These are phyloP conservation scores for Pleurotus ostreatus DNA, from an alignment of 768 basidiomycete species.

Conservation along the genomic window DNA sequence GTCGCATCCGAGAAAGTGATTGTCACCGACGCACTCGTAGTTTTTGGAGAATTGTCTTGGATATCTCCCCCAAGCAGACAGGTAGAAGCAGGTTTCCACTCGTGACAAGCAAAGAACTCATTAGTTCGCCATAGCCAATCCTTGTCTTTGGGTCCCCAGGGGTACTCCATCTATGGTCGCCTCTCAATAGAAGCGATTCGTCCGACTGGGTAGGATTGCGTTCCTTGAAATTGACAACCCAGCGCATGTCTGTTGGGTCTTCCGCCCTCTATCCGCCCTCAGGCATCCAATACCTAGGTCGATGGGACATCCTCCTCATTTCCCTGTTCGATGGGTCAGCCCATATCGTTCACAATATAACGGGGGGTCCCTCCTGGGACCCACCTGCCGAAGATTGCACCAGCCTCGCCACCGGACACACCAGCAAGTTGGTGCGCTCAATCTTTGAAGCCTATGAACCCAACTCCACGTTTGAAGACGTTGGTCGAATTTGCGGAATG, in stretches of 20 bases:
- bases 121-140: constrained; percentile 36
- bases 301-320: constrained; percentile 51
- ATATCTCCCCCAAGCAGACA: constrained; percentile 31
- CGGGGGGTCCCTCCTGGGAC: constrained; percentile 39
- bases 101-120: not conserved
- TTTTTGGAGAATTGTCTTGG: constrained; percentile 57
- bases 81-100: constrained; percentile 25
- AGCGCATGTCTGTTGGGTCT: constrained; percentile 51
- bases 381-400: constrained; percentile 17
- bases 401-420: constrained; percentile 30
- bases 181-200: not conserved
- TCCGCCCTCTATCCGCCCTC: constrained; percentile 57
- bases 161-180: constrained; percentile 31
- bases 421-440: constrained; percentile 48
- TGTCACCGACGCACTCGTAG: constrained; percentile 34
- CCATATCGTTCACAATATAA: constrained; percentile 53
- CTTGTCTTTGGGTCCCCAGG: constrained; percentile 62
- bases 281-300: constrained; percentile 51
- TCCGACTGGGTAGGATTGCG: constrained; percentile 46
- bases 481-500: constrained; percentile 58
- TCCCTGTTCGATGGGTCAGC: constrained; percentile 70
- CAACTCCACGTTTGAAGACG: constrained; percentile 38
- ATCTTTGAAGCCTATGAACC: constrained; percentile 48
- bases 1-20: constrained; percentile 27
- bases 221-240: constrained; percentile 38